Evolutionary conservation across 2,329 filamentous ascomycete genomes (phyloP).

Genomic region (Arthrobotrys entomopaga): DNA sequence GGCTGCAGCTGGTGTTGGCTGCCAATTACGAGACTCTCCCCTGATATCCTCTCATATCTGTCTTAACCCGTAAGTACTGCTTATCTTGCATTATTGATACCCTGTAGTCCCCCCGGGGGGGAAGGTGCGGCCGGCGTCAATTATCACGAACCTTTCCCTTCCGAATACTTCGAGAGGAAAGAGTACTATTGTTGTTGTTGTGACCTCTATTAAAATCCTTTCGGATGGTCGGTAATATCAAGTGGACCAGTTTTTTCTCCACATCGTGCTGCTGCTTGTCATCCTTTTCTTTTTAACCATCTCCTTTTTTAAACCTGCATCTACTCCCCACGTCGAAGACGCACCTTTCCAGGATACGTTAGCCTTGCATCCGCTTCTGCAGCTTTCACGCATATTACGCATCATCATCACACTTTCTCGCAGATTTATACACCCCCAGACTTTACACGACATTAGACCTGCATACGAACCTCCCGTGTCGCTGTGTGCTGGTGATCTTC

Average conservation of each 20-base stretch:
- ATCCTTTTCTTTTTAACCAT: slow-evolving; percentile 52
- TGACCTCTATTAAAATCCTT: slow-evolving; percentile 24
- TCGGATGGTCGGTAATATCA: slow-evolving; percentile 46
- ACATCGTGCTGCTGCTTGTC: slow-evolving; percentile 49
- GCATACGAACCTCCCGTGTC: slow-evolving; percentile 55
- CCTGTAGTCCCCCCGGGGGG: slow-evolving; percentile 6
- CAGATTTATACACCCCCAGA: slow-evolving; percentile 35
- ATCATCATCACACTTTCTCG: slow-evolving; percentile 51
- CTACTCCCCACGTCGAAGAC: slow-evolving; percentile 53
- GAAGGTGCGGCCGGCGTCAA: slow-evolving; percentile 22
- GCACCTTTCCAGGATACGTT: slow-evolving; percentile 55
- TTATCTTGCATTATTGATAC: slow-evolving; percentile 45
- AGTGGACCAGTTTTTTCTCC: slow-evolving; percentile 45
- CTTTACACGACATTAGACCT: slow-evolving; percentile 54
- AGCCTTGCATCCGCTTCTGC: slow-evolving; percentile 55
- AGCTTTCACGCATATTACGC: slow-evolving; percentile 55
- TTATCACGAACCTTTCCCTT: slow-evolving; percentile 30
- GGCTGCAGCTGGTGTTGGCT: slow-evolving; percentile 42
- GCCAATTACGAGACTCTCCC: slow-evolving; percentile 21
- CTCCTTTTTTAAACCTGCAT: slow-evolving; percentile 54
- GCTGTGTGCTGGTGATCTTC: slow-evolving; percentile 54
- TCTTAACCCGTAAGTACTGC: slow-evolving; percentile 51
- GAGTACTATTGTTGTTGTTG: slow-evolving; percentile 50
- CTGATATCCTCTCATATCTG: slow-evolving; percentile 11
- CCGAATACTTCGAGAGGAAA: slow-evolving; percentile 39